Evolutionary conservation across 495 filamentous ascomycete genomes (phyloP).

Genomic region (Amorphotheca resinae): DNA sequence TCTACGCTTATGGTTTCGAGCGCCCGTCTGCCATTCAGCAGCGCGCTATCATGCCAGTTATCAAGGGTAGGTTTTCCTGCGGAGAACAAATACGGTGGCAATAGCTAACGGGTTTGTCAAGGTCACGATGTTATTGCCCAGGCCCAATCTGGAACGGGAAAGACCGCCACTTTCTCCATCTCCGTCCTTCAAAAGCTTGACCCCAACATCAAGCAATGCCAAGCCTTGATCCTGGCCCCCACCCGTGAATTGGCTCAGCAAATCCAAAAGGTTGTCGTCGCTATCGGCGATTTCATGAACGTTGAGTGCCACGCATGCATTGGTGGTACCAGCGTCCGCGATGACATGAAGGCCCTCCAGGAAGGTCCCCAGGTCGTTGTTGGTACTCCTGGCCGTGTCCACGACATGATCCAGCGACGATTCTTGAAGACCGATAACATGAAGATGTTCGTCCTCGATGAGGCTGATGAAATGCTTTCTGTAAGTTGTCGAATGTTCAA

Average conservation of each 20-base stretch:
- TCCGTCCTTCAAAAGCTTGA: conserved; percentile 97
- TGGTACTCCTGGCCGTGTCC: conserved; percentile 92
- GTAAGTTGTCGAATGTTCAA: conserved; percentile 35
- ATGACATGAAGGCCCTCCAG: conserved; percentile 93
- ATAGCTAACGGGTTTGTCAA: conserved; percentile 29
- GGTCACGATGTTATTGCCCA: conserved; percentile 98
- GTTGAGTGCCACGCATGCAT: conserved; percentile 99
- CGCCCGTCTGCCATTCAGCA: conserved; percentile 98
- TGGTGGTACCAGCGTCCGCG: conserved; percentile 93
- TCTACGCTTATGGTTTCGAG: conserved; percentile 99
- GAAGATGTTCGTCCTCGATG: conserved; percentile 99
- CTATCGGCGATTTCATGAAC: conserved; percentile 98
- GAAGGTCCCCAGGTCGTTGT: conserved; percentile 95
- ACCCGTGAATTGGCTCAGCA: conserved; percentile 97
- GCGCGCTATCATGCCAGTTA: conserved; percentile 98
- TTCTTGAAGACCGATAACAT: conserved; percentile 87
- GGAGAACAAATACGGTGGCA: conserved; percentile 1
- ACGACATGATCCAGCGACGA: conserved; percentile 97
- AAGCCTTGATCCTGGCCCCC: conserved; percentile 90
- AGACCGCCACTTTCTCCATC: conserved; percentile 98
- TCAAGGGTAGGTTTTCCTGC: conserved; percentile 82
- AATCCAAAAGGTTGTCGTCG: conserved; percentile 97
- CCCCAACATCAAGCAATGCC: conserved; percentile 81
- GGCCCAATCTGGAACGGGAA: conserved; percentile 97
- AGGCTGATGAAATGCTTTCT: conserved; percentile 97